Evolutionary conservation across 345 rosid species (phyloP), one percentile per base, ranked within the genome.

Genomic region (Brassica carinata): DNA sequence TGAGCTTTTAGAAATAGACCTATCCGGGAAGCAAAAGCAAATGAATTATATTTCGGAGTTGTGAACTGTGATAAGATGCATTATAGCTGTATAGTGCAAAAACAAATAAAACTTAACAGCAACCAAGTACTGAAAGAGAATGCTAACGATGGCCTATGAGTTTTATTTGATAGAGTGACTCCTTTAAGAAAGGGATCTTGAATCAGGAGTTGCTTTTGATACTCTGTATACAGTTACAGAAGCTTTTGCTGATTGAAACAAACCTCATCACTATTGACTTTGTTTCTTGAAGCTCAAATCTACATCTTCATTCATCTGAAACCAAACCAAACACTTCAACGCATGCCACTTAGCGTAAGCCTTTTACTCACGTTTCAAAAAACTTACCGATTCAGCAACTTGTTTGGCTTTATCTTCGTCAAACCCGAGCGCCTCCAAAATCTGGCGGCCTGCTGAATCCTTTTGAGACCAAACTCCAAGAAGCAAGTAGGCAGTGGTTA

Each of bases 341-440:
- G 57, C n/a, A n/a, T 8, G 26, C 33, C 51, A 67, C 78, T 53
- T 74, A 67, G 51, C 13, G 26, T 64, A 27, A 73, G 55, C 31
- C 10, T n/a, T n/a, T n/a, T n/a, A n/a, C n/a, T 70, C 10, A 2
- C 31, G 18, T 75, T 71, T 64, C 7, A 10, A 26, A 10, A 26
- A 76, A 84, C 94, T 87, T 85, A 95, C 94, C 6, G 85, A 86
- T 89, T 89, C 79, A 8, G 74, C 80, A 14, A 95, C 77, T 82
- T 93, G 94, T 77, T 88, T 75, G n/a, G 93, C 98, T 78, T 89
- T 93, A 85, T 93, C 93, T 27, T 95, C 94, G 10, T 85, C 85
- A 64, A 95, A 93, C 18, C 99, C 98, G 3, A 95, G 75, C 59
- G 67, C 69, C 14, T 84, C 91, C 81, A 95, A 70, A 74, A 93